Conservation (phyloP, 768 basidiomycete species). For the Coprinellus micaceus region DNA sequence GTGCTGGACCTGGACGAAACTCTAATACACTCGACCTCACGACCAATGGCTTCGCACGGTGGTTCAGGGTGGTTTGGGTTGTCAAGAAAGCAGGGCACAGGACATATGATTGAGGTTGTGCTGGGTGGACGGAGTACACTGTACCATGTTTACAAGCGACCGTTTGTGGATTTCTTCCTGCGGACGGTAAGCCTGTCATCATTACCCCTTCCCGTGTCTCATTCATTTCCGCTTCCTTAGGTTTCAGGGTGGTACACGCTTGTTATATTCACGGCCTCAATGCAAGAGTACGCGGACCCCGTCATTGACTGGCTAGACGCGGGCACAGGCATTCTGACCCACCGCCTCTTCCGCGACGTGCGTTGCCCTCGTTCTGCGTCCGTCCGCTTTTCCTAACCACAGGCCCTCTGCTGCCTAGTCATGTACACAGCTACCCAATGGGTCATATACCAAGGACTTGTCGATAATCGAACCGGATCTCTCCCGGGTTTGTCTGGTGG, state of each 20-base stretch:
- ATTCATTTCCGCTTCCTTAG: conserved; percentile 34
- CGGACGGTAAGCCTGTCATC: conserved; percentile 23
- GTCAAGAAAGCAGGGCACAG: conserved; percentile 61
- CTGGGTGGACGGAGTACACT: conserved; percentile 83
- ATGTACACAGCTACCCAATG: conserved; percentile 88
- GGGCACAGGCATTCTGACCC: conserved; percentile 83
- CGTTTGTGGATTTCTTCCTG: conserved; percentile 78
- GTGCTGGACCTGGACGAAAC: conserved; percentile 98
- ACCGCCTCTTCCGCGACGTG: conserved; percentile 90
- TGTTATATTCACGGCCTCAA: conserved; percentile 97
- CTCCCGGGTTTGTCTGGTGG: conserved; percentile 88
- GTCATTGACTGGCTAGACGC: conserved; percentile 99
- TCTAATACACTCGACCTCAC: conserved; percentile 93
- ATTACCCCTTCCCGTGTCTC: not conserved
- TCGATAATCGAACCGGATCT: conserved; percentile 86
- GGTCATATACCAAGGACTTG: conserved; percentile 93
- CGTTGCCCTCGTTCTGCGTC: conserved; percentile 22
- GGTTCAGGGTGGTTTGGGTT: conserved; percentile 64
- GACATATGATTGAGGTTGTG: conserved; percentile 91
- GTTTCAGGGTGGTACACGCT: conserved; percentile 98
- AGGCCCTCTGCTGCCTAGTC: conserved; percentile 46
- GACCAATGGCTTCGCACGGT: conserved; percentile 53
- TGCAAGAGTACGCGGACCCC: conserved; percentile 99
- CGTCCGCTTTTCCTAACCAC: conserved; percentile 6
- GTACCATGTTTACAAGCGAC: conserved; percentile 98